A percentile compares a stretch with the other conserved stretches of the same genome.
phyloP scores from a whole-genome alignment of 305 asterid species.

The Vinca major region DNA sequence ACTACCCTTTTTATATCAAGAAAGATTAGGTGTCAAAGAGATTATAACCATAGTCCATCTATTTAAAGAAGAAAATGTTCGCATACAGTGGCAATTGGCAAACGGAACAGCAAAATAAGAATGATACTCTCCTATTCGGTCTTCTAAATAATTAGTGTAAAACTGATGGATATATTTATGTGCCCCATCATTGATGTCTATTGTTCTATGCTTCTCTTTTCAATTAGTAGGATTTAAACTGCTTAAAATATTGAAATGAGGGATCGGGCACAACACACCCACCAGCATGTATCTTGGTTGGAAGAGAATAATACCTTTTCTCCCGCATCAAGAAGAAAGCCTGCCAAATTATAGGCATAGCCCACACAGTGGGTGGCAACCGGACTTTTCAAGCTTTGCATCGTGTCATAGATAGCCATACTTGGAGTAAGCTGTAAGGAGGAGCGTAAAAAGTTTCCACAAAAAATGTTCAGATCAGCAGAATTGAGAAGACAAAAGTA shows the following conservation, averaged over 20 bases:
- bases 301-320: conserved; percentile 54
- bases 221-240: background rate
- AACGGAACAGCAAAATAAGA: background rate
- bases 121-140: background rate
- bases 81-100: background rate
- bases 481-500: conserved; percentile 7
- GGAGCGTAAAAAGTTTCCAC: conserved; percentile 4
- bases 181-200: background rate
- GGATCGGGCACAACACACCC: background rate
- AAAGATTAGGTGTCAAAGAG: background rate
- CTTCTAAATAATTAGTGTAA: background rate
- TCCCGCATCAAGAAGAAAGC: conserved; percentile 92
- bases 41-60: background rate
- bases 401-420: conserved; percentile 88
- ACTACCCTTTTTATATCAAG: conserved; percentile 40
- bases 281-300: conserved; percentile 1
- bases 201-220: background rate
- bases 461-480: background rate
- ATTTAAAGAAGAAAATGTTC: background rate
- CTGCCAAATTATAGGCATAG: conserved; percentile 65
- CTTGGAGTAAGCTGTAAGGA: conserved; percentile 78
- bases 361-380: conserved; percentile 84
- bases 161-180: background rate
- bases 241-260: background rate
- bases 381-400: conserved; percentile 82